Evolutionary conservation across 805 yeast species (phyloP).

Genomic region (Monosporozyma yasuniensis): DNA sequence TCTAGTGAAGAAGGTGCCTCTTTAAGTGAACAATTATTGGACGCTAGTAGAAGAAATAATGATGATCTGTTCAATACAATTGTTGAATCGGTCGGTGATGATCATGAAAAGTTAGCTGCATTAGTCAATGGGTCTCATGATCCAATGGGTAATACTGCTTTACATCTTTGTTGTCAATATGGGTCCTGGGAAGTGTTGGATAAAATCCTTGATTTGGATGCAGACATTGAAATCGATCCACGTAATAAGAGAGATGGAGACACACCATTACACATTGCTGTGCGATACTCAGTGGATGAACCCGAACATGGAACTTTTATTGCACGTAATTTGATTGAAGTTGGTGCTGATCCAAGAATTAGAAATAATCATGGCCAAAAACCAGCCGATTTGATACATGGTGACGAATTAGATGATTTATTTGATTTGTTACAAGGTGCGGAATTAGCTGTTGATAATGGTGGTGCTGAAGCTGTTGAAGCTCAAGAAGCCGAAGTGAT

Average conservation of each 20-base stretch:
- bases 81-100: slow-evolving; percentile 35
- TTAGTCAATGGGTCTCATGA: slow-evolving; percentile 64
- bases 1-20: slow-evolving; percentile 55
- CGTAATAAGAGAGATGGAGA: slow-evolving; percentile 56
- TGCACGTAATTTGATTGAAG: slow-evolving; percentile 75
- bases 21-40: slow-evolving; percentile 68
- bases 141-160: slow-evolving; percentile 69
- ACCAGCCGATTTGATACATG: slow-evolving; percentile 61
- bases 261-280: slow-evolving; percentile 86
- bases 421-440: slow-evolving; percentile 68
- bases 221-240: slow-evolving; percentile 84
- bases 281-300: slow-evolving; percentile 63
- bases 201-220: slow-evolving; percentile 66
- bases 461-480: slow-evolving; percentile 31
- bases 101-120: slow-evolving; percentile 30
- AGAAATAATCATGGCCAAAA: slow-evolving; percentile 55
- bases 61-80: slow-evolving; percentile 59
- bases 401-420: slow-evolving; percentile 47
- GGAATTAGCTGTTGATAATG: slow-evolving; percentile 53
- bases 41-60: slow-evolving; percentile 83
- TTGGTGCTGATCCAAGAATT: slow-evolving; percentile 75
- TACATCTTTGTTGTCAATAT: slow-evolving; percentile 71
- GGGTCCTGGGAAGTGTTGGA: slow-evolving; percentile 88
- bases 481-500: slow-evolving; percentile 31
- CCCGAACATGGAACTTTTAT: slow-evolving; percentile 78